phyloP scores from a whole-genome alignment of 257 asterid species.

The Solanum ossicruentum region DNA sequence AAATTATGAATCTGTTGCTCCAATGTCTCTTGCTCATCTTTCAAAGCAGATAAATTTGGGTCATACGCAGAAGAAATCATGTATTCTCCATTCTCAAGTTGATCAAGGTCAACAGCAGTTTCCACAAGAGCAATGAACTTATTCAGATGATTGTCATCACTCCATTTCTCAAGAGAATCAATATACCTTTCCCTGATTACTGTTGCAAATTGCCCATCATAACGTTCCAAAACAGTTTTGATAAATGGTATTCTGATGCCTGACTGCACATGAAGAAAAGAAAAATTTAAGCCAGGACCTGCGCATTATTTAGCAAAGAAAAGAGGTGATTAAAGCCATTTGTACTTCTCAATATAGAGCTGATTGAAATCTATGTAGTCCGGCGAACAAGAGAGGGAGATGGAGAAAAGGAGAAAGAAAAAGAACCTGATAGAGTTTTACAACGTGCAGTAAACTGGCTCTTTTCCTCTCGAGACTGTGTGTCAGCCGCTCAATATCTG shows the following conservation, averaged over 20 bases:
- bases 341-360: not conserved
- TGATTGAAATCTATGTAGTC: not conserved
- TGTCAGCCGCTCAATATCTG: conserved; percentile 75
- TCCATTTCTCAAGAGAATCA: conserved; percentile 58
- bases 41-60: conserved; percentile 45
- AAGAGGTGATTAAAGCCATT: not conserved
- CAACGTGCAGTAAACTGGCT: conserved; percentile 70
- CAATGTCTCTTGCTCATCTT: conserved; percentile 64
- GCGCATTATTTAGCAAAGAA: not conserved
- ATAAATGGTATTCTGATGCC: conserved; percentile 83
- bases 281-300: not conserved
- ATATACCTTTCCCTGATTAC: conserved; percentile 60
- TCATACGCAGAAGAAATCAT: conserved; percentile 86
- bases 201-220: conserved; percentile 59
- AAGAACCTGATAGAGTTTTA: conserved; percentile 91
- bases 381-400: not conserved
- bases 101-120: conserved; percentile 93
- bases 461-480: conserved; percentile 71
- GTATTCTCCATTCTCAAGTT: conserved; percentile 95
- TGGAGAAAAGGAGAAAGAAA: not conserved
- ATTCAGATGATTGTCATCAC: conserved; percentile 74
- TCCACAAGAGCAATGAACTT: conserved; percentile 93
- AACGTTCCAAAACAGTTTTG: conserved; percentile 60
- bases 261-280: conserved; percentile 39
- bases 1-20: conserved; percentile 64